Evolutionary conservation across 2,329 filamentous ascomycete species (phyloP).

Genomic region (Cytospora chrysosperma): DNA sequence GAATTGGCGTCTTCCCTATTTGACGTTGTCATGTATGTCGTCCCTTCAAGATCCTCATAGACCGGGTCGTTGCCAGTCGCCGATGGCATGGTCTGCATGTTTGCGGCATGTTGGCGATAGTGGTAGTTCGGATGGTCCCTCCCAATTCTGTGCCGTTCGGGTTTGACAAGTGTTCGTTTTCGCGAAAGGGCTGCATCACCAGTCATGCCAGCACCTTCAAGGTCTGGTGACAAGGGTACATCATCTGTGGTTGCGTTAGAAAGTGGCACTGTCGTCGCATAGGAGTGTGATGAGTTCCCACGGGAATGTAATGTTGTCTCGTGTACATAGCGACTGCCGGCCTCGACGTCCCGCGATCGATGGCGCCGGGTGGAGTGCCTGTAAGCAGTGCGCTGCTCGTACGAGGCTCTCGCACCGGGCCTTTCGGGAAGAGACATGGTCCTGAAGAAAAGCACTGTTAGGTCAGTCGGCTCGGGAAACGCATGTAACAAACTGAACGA

Average conservation of each 20-base stretch:
- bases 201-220: conserved; percentile 24
- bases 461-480: conserved; percentile 4
- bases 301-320: conserved; percentile 20
- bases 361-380: conserved; percentile 66
- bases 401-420: conserved; percentile 61
- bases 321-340: conserved; percentile 39
- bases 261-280: conserved; percentile 56
- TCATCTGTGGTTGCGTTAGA: conserved; percentile 55
- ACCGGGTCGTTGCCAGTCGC: conserved; percentile 90
- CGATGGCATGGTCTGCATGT: conserved; percentile 87
- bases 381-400: conserved; percentile 63
- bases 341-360: conserved; percentile 68
- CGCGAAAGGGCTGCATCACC: conserved; percentile 45
- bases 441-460: conserved; percentile 34
- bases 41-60: conserved; percentile 71
- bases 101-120: conserved; percentile 90
- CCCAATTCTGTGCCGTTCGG: conserved; percentile 83
- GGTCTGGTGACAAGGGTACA: conserved; percentile 53
- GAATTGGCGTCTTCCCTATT: conserved; percentile 47
- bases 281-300: conserved; percentile 56
- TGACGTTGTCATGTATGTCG: conserved; percentile 53
- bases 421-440: conserved; percentile 63
- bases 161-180: conserved; percentile 86
- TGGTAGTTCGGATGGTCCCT: conserved; percentile 91
- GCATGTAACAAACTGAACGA: not conserved